These are phyloP conservation scores for Globisporangium uncinulatum DNA, from an alignment of 352 stramenopile species.

Conservation along the genomic window DNA sequence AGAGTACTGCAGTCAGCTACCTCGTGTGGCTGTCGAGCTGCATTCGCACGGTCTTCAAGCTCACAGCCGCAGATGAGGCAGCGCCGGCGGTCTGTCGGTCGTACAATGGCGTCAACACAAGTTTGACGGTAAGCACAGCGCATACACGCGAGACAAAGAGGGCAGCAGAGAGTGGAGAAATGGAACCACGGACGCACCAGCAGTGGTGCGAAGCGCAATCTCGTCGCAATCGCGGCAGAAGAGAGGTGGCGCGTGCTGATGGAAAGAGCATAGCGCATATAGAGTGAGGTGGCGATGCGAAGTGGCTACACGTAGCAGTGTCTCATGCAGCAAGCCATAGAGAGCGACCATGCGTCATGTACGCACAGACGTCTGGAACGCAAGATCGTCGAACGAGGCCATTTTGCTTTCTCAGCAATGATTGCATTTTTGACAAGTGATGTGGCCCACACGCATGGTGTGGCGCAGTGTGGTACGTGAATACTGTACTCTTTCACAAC, in stretches of 20 bases:
- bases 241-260: constrained; percentile 14
- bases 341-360: not conserved
- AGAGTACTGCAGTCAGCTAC: not conserved
- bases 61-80: constrained; percentile 65
- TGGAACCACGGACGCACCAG: constrained; percentile 22
- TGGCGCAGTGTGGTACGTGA: no score
- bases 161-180: not conserved
- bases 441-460: no score
- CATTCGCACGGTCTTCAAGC: constrained; percentile 21
- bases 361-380: constrained; percentile 30
- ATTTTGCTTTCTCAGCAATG: constrained; percentile 15
- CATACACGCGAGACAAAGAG: not conserved
- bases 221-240: constrained; percentile 71
- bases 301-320: not conserved
- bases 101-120: no score
- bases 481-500: no score
- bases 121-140: not conserved
- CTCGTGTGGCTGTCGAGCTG: not conserved
- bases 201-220: constrained; percentile 36
- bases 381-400: constrained; percentile 71
- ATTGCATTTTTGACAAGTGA: not conserved
- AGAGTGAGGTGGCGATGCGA: not conserved
- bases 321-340: not conserved
- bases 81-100: constrained; percentile 40
- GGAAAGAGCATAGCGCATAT: not conserved